These are phyloP conservation scores for Kodamaea plutei DNA, from an alignment of 1,139 yeast species.

Conservation along the genomic window DNA sequence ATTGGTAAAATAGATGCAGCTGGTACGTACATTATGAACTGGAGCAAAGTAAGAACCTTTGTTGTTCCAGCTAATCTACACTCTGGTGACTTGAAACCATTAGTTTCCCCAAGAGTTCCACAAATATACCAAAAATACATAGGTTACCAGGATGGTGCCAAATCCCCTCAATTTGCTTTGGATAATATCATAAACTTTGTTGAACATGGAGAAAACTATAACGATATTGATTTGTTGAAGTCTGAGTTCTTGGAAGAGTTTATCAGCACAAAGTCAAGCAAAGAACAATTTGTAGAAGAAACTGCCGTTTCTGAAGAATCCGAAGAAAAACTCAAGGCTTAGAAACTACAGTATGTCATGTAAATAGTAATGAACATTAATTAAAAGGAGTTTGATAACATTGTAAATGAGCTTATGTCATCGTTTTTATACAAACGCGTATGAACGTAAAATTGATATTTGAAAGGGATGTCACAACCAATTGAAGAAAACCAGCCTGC, in stretches of 20 bases:
- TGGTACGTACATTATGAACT: constrained; percentile 75
- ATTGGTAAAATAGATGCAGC: constrained; percentile 73
- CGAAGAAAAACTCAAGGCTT: too few species aligned
- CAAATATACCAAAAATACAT: constrained; percentile 61
- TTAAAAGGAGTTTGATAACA: too few species aligned
- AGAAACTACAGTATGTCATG: too few species aligned
- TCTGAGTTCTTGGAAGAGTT: constrained; percentile 44
- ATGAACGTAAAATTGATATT: too few species aligned
- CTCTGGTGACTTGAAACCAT: constrained; percentile 55
- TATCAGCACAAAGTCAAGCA: constrained; percentile 23
- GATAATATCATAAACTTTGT: constrained; percentile 72
- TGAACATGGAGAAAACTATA: constrained; percentile 59
- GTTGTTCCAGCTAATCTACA: constrained; percentile 65
- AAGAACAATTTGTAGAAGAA: constrained; percentile 7
- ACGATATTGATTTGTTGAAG: constrained; percentile 35
- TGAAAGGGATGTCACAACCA: too few species aligned
- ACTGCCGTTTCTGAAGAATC: too few species aligned
- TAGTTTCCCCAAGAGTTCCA: constrained; percentile 69
- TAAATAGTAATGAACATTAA: too few species aligned
- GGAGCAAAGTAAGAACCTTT: constrained; percentile 85
- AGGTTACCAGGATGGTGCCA: constrained; percentile 69
- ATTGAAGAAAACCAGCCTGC: too few species aligned
- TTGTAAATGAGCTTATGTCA: too few species aligned
- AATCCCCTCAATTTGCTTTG: constrained; percentile 71
- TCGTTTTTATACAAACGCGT: too few species aligned